Evolutionary conservation across 208 protist species (phyloP), one percentile per base, ranked within the genome.

Genomic region (Trichomonas tenax): DNA sequence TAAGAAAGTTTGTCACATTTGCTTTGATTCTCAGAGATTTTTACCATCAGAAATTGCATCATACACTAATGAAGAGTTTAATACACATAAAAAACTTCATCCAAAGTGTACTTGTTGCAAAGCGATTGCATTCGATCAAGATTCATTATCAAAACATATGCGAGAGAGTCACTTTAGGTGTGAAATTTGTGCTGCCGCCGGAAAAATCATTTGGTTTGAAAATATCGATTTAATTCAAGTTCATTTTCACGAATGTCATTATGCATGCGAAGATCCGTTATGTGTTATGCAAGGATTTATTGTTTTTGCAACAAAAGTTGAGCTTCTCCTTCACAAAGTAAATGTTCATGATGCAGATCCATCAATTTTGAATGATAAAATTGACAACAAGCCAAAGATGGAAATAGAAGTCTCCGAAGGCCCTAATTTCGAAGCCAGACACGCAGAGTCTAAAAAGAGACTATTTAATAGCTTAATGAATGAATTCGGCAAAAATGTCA

Each of bases 161-260:
- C 6, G 44, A 49, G 40, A 48, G 21, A 51, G n/a, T 17, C 86
- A 93, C 51, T 93, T 93, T 36, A 93, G 86, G 38, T 93, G 86
- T 15, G 86, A 93, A 34, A 93, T 93, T 31, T 93, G 86, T 51
- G 86, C 86, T 48, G 21, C 48, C n/a, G n/a, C 41, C 36, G 86
- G 86, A 48, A 93, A 93, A 58, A 93, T 93, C 4, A 15, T 93
- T 8, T 93, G 86, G 86, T 93, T 93, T 58, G 26, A 48, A 93
- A 51, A 48, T 51, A 23, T 51, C 31, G 86, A 93, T 34, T n/a
- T 51, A 93, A 48, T 93, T 51, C 86, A 93, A 93, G 44, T 51
- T 51, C 86, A 93, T 93, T 93, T 93, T 38, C 86, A 93, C 17
- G 34, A 34, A 41, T 8, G 51, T 15, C 86, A 93, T 26, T 93